Evolutionary conservation across 2,329 filamentous ascomycete genomes (phyloP), one percentile per base, ranked within the genome.

Genomic region (Akanthomyces muscarius): DNA sequence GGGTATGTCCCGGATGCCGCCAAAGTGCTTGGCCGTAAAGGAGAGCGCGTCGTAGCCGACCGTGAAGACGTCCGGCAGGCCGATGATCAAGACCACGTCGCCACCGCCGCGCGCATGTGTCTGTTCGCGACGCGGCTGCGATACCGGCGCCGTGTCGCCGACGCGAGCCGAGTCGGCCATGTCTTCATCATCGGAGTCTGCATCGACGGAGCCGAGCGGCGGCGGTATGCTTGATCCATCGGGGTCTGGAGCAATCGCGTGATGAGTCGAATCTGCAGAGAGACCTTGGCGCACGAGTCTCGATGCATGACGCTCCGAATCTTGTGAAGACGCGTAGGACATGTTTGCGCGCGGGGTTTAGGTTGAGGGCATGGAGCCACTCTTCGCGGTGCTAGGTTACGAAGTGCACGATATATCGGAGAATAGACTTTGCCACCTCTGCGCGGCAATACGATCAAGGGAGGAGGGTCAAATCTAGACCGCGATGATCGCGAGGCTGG

Each of bases 1-100:
- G 0, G 84, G 83, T 30, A 88, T 75, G 61, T 84, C 77, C 25
- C 79, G 79, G 63, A 88, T 76, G 23, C 86, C 86, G 8, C 75
- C 73, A 66, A 87, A 83, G 25, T 78, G 72, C 47, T 72, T 74
- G 5, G 77, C 77, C 18, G 77, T 80, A 65, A 84, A 78, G 2
- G 80, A 80, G 52, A 81, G 70, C 2, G 78, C 74, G 67, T 86
- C 84, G 67, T 81, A 83, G 51, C 83, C 83, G 21, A 88, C 72
- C 2, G 78, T 81, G 63, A 83, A 82, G 44, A 76, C 72, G 1
- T 77, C 71, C 1, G 83, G 83, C 13, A 87, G 72, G 61, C 80
- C 79, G 41, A 84, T 72, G 33, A 86, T 70, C 13, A 86, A 71
- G 61, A 87, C 75, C 23, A 82, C 76, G 66, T 87, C 84, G 11